These are phyloP conservation scores for Trichosporon coremiiforme DNA, from an alignment of 1,284 basidiomycete species.

Conservation along the genomic window DNA sequence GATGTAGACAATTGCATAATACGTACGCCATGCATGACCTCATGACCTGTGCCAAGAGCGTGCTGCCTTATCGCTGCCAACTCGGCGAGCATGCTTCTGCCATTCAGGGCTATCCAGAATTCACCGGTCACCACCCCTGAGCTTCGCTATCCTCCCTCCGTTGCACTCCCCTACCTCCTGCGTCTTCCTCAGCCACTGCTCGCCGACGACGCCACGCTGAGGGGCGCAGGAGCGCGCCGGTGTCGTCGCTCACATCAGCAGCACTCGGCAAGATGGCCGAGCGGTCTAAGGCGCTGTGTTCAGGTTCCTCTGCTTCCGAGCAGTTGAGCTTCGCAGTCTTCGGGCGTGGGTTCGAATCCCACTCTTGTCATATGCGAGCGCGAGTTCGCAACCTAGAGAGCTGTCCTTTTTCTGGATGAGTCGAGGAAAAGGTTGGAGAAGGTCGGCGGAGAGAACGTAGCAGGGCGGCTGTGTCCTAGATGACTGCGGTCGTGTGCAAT, in stretches of 20 bases:
- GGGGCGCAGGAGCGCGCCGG: not conserved
- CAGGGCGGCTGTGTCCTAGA: too few relatives aligned
- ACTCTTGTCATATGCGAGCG: conserved; percentile 32
- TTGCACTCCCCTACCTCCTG: too few relatives aligned
- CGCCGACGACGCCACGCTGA: not conserved
- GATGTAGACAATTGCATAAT: too few relatives aligned
- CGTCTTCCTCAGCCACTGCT: too few relatives aligned
- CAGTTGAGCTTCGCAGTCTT: conserved; percentile 34
- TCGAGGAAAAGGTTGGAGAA: not conserved
- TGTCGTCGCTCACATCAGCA: not conserved
- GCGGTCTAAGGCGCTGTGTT: conserved; percentile 33
- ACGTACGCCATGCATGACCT: too few relatives aligned
- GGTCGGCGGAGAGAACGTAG: not conserved
- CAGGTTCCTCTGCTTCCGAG: conserved; percentile 21
- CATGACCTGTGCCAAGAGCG: too few relatives aligned
- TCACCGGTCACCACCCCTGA: too few relatives aligned
- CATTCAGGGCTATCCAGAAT: too few relatives aligned
- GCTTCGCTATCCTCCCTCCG: too few relatives aligned
- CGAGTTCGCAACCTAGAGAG: not conserved
- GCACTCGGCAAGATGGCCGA: conserved; percentile 26
- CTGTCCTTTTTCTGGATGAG: not conserved
- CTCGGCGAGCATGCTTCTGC: too few relatives aligned
- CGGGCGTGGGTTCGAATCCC: conserved; percentile 55
- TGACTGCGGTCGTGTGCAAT: too few relatives aligned
- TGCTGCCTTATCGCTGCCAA: too few relatives aligned